These are phyloP conservation scores for Dendrobium catenatum DNA, from an alignment of 106 monocot species.

Conservation along the genomic window DNA sequence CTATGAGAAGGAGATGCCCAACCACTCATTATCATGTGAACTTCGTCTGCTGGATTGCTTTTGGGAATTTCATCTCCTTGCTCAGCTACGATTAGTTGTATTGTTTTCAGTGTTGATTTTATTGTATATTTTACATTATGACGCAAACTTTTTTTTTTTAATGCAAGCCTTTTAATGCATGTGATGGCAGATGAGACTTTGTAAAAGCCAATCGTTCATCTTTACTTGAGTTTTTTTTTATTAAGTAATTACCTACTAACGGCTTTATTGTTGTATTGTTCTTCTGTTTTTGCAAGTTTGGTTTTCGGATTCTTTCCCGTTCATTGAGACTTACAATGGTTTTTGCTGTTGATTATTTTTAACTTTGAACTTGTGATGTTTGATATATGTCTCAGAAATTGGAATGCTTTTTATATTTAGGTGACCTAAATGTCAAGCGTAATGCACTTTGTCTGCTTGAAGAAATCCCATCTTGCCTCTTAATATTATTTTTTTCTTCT, in stretches of 20 bases:
- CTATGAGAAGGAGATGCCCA: too few relatives aligned
- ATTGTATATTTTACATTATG: too few relatives aligned
- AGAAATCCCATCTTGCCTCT: too few relatives aligned
- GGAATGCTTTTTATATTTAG: neutral
- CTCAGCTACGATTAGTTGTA: neutral
- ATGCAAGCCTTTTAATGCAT: neutral
- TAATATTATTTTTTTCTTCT: neutral
- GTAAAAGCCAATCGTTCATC: too few relatives aligned
- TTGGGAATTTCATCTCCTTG: neutral
- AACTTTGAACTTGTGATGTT: neutral
- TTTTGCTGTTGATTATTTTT: neutral
- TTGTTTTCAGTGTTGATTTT: neutral
- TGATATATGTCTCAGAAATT: neutral
- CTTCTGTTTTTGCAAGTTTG: too few relatives aligned
- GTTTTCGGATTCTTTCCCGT: too few relatives aligned
- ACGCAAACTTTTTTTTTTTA: neutral
- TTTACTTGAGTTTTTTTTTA: too few relatives aligned
- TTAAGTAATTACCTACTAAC: too few relatives aligned
- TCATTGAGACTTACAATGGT: too few relatives aligned
- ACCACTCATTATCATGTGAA: too few relatives aligned
- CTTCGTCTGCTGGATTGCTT: too few relatives aligned
- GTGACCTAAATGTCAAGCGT: neutral
- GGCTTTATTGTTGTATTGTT: too few relatives aligned
- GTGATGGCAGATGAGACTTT: neutral
- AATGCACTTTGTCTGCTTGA: neutral